Evolutionary conservation across 208 protist species (phyloP).

Genomic region (Crithidia thermophila): DNA sequence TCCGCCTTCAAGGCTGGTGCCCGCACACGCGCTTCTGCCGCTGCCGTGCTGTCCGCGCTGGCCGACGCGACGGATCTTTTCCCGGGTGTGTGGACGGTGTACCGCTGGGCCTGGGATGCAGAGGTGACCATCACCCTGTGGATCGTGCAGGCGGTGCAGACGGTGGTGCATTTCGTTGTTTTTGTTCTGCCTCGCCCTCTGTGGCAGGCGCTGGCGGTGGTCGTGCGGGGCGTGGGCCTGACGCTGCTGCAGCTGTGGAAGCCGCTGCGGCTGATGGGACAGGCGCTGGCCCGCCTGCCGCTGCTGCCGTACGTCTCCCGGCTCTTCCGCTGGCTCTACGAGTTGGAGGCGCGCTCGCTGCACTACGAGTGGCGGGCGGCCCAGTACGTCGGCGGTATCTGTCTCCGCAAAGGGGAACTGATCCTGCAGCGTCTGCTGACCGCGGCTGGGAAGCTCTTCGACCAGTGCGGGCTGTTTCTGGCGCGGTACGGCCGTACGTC

Average conservation of each 20-base stretch:
- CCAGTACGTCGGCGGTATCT: neutral
- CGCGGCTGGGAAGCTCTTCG: neutral
- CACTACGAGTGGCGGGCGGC: constrained; percentile 38
- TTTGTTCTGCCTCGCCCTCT: constrained; percentile 3
- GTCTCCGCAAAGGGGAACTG: neutral
- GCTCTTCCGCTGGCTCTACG: constrained; percentile 7
- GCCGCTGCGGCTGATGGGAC: constrained; percentile 1
- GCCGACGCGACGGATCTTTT: constrained; percentile 65
- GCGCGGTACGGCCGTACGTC: constrained; percentile 53
- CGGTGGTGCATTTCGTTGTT: neutral
- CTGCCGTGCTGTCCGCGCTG: constrained; percentile 20
- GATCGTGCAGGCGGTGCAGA: constrained; percentile 10
- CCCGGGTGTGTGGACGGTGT: constrained; percentile 57
- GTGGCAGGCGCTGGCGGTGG: neutral
- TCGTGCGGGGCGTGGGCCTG: neutral
- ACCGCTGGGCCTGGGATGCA: constrained; percentile 42
- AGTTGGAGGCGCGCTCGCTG: constrained; percentile 30
- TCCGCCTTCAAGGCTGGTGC: constrained; percentile 43
- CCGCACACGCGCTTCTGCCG: constrained; percentile 23
- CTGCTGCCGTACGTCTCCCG: constrained; percentile 4
- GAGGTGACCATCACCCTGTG: constrained; percentile 53
- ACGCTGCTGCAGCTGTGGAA: neutral
- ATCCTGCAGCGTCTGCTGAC: constrained; percentile 4
- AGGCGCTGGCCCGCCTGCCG: neutral
- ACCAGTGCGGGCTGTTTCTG: constrained; percentile 3